Evolutionary conservation across 2,329 filamentous ascomycete species (phyloP).

Genomic region (Ceratocystis diversiconidia): DNA sequence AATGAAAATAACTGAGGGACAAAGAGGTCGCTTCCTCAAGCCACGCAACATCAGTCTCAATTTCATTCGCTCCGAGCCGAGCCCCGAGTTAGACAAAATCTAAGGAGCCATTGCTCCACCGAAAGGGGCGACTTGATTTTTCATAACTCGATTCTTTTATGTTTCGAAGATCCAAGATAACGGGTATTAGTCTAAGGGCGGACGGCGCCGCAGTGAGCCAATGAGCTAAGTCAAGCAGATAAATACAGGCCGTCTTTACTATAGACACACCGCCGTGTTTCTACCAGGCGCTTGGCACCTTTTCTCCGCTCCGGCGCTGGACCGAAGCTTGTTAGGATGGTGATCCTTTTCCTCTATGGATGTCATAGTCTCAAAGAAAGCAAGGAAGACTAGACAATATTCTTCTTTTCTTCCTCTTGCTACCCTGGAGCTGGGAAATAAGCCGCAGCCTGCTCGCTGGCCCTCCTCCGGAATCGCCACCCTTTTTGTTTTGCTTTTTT

Average conservation of each 20-base stretch:
- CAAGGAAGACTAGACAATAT: not conserved
- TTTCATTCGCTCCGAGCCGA: slow-evolving; percentile 2
- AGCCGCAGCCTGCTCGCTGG: not conserved
- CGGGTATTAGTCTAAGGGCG: not conserved
- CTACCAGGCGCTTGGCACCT: not conserved
- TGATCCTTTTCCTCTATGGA: not conserved
- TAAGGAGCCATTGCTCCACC: not conserved
- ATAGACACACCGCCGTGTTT: not conserved
- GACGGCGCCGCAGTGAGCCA: not conserved
- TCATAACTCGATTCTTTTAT: slow-evolving; percentile 13
- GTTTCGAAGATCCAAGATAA: not conserved
- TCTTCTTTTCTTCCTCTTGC: not conserved
- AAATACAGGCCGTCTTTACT: not conserved
- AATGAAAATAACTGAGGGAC: not conserved
- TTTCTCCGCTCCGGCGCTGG: not conserved
- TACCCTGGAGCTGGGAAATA: not conserved
- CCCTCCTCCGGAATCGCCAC: not conserved
- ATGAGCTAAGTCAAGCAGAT: not conserved
- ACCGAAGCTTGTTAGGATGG: not conserved
- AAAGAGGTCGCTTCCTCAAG: not conserved
- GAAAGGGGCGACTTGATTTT: not conserved
- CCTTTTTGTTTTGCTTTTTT: too few species aligned
- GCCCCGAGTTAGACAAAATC: not conserved
- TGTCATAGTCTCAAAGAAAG: not conserved
- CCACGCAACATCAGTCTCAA: not conserved